A percentile compares a stretch with the other conserved stretches of the same genome.
Conservation (phyloP, 192 early-diverging fungal species). For the Powellomyces hirtus region DNA sequence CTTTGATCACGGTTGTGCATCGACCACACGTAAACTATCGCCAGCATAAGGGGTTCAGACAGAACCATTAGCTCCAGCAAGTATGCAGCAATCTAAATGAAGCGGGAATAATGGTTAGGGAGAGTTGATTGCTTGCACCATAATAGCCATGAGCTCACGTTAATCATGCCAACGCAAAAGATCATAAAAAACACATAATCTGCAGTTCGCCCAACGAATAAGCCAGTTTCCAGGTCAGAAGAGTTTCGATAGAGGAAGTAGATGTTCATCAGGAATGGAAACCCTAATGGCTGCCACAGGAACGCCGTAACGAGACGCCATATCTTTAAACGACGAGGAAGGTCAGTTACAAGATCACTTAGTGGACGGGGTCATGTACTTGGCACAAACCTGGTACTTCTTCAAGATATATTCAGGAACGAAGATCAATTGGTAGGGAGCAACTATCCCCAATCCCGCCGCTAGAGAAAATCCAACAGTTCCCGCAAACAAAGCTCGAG, state of each 20-base stretch:
- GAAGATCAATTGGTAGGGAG: slow-evolving; percentile 44
- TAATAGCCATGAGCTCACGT: slow-evolving; percentile 40
- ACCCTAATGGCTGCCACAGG: slow-evolving; percentile 49
- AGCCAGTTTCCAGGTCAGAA: slow-evolving; percentile 62
- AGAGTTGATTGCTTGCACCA: background rate
- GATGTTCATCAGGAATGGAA: slow-evolving; percentile 64
- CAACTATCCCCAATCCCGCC: slow-evolving; percentile 37
- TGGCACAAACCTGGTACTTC: slow-evolving; percentile 57
- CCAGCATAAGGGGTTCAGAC: slow-evolving; percentile 54
- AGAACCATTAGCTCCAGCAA: slow-evolving; percentile 36
- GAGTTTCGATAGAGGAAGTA: slow-evolving; percentile 77
- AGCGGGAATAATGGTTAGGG: background rate
- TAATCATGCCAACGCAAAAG: slow-evolving; percentile 50
- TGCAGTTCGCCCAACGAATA: slow-evolving; percentile 65
- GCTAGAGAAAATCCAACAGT: slow-evolving; percentile 48
- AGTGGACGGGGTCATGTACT: too few relatives aligned
- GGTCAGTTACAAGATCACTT: too few relatives aligned
- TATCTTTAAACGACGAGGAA: slow-evolving; percentile 50
- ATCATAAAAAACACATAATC: slow-evolving; percentile 80
- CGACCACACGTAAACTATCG: slow-evolving; percentile 77
- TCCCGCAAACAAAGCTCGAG: slow-evolving; percentile 51
- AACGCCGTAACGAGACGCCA: slow-evolving; percentile 77
- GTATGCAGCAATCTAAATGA: slow-evolving; percentile 20
- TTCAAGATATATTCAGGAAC: slow-evolving; percentile 49
- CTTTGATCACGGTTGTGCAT: slow-evolving; percentile 50